Base-by-base conservation (phyloP, 441 rosid genomes). In the Euphorbia celastroides region DNA sequence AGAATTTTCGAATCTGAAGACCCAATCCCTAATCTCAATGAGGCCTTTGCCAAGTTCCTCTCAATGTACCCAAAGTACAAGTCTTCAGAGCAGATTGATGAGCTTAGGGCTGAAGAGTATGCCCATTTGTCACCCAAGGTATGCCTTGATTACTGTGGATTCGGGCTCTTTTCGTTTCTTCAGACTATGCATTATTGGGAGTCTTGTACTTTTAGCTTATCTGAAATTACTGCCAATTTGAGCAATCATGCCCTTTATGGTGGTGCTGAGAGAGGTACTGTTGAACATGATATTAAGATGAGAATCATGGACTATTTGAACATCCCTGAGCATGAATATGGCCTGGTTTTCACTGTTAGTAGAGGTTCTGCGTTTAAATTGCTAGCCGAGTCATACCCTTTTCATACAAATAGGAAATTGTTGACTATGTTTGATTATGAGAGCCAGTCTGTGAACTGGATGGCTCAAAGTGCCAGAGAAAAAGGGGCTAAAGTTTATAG, bases 131-230 rank as follows among this genome's bases (percentile, higher is more conserved):
- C 84, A 22, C 87, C 92, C 7, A 93, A 93, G 97, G 97, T 93
- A 83, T 93, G 99, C 79, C 99, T 93, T 74, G 99, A 93, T 78
- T 91, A 89, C 72, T 91, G 97, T 76, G 99, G 99, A 44, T 91
- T 89, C 50, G 99, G 99, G 73, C 90, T 93, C 36, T 93, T 93
- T 74, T 91, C 97, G 0, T 91, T 85, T 80, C 80, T 91, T 67
- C 99, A 93, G 60, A 86, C 89, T 64, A 55, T 88, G 52, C 97
- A 91, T 69, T 86, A 89, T 67, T 93, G 99, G 97, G 99, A 93
- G 51, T 74, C 99, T 30, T 93, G 92, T 27, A 88, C 97, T 7
- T 93, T 93, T 85, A 91, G 95, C 80, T 84, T 93, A 74, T 89
- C 96, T 60, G 96, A 93, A 78, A 89, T 93, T 57, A 89, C 96